Percentiles rank a stretch among this genome's conserved stretches.
phyloP scores from a whole-genome alignment of 495 filamentous ascomycete genomes.

The Aspergillus cavernicola region DNA sequence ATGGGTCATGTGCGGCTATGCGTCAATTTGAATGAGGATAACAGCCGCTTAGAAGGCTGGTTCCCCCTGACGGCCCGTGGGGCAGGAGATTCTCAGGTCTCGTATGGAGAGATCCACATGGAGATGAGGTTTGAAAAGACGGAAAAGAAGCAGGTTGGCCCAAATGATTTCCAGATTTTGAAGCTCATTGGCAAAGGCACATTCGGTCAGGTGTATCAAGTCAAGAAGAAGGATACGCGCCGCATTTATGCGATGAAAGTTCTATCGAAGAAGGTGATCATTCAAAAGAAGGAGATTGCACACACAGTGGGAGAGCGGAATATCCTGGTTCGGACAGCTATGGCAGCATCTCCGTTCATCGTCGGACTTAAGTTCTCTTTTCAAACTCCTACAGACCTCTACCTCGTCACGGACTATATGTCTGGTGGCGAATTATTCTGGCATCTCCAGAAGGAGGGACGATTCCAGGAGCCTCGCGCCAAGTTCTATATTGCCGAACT shows the following conservation, averaged over 20 bases:
- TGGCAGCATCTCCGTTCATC: constrained; percentile 93
- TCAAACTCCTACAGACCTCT: constrained; percentile 93
- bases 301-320: constrained; percentile 97
- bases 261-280: constrained; percentile 97
- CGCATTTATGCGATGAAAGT: constrained; percentile 99
- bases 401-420: constrained; percentile 99
- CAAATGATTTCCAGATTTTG: constrained; percentile 93
- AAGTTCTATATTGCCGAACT: constrained; percentile 99
- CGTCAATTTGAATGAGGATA: constrained; percentile 63
- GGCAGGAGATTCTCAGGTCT: constrained; percentile 64
- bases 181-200: constrained; percentile 98
- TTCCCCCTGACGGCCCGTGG: constrained; percentile 69
- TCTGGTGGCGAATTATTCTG: constrained; percentile 97
- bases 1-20: constrained; percentile 83
- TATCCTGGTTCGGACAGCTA: constrained; percentile 93
- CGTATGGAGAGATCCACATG: constrained; percentile 89
- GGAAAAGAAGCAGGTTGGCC: constrained; percentile 91
- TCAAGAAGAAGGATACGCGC: constrained; percentile 95
- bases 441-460: constrained; percentile 96
- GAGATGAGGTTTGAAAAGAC: constrained; percentile 81
- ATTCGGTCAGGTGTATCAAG: constrained; percentile 99
- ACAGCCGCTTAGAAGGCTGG: constrained; percentile 75
- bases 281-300: constrained; percentile 98
- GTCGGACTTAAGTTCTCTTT: constrained; percentile 99
- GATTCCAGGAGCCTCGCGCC: constrained; percentile 89